Percentiles rank a stretch among this genome's conserved stretches.
phyloP scores from a whole-genome alignment of 768 basidiomycete genomes.

The Suillus americanus region DNA sequence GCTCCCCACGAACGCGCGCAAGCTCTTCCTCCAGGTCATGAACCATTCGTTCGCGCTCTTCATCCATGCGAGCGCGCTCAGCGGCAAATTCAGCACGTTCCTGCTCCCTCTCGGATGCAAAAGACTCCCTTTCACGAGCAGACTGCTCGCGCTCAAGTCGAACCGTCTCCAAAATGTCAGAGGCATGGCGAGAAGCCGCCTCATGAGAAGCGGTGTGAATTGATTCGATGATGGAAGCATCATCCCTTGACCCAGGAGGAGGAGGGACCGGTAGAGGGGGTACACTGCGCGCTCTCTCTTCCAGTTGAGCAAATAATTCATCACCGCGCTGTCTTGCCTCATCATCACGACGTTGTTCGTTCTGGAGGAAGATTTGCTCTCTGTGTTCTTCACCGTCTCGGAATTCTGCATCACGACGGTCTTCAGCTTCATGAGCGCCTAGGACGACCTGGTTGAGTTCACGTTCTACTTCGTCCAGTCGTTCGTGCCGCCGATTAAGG shows the following conservation, averaged over 20 bases:
- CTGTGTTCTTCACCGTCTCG: slow-evolving; percentile 64
- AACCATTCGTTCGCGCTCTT: slow-evolving; percentile 57
- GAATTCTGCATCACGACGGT: slow-evolving; percentile 64
- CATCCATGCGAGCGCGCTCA: slow-evolving; percentile 45
- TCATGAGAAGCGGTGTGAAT: slow-evolving; percentile 47
- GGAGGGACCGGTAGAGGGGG: slow-evolving; percentile 23
- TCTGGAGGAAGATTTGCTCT: slow-evolving; percentile 57
- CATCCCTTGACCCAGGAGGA: slow-evolving; percentile 17
- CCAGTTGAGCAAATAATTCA: slow-evolving; percentile 23
- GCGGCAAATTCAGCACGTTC: slow-evolving; percentile 49
- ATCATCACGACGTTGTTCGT: slow-evolving; percentile 55
- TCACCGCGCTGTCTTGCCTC: slow-evolving; percentile 47
- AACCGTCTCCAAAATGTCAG: slow-evolving; percentile 59
- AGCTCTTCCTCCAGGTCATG: slow-evolving; percentile 64
- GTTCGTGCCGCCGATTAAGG: slow-evolving; percentile 46
- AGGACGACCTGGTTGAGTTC: slow-evolving; percentile 48
- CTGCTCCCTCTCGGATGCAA: slow-evolving; percentile 53
- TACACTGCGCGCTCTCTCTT: slow-evolving; percentile 26
- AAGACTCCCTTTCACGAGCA: slow-evolving; percentile 51
- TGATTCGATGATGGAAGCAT: slow-evolving; percentile 34
- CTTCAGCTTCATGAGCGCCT: slow-evolving; percentile 59
- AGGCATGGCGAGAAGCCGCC: slow-evolving; percentile 55
- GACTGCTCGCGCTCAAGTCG: slow-evolving; percentile 59
- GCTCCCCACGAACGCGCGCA: slow-evolving; percentile 51
- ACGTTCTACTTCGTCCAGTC: slow-evolving; percentile 55